Conservation (phyloP, 345 rosid genomes). For the Arabis hirsuta region DNA sequence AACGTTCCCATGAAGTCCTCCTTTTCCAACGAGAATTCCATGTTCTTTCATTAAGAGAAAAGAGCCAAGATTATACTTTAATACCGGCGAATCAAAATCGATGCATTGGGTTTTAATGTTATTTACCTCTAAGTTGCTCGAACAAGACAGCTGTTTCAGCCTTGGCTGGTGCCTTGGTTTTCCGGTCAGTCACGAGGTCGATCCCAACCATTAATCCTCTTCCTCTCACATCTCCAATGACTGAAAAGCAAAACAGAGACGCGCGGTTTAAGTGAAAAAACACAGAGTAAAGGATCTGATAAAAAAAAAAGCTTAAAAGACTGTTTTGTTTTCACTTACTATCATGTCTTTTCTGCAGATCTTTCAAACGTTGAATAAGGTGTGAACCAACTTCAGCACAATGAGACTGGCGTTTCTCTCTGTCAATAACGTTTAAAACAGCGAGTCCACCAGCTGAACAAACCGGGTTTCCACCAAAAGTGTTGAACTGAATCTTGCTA, state of each 20-base stretch:
- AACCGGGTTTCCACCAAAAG: slow-evolving; percentile 97
- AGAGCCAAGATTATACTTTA: background rate
- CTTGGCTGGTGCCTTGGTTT: slow-evolving; percentile 85
- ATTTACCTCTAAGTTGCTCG: slow-evolving; percentile 82
- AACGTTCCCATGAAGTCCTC: slow-evolving; percentile 87
- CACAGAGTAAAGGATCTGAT: slow-evolving; percentile 18
- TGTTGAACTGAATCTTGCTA: slow-evolving; percentile 84
- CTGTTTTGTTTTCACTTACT: slow-evolving; percentile 51
- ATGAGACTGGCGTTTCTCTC: slow-evolving; percentile 86
- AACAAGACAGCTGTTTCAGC: slow-evolving; percentile 76
- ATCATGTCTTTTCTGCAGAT: slow-evolving; percentile 71
- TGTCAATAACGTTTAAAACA: slow-evolving; percentile 85
- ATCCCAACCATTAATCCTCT: slow-evolving; percentile 88
- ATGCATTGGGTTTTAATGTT: slow-evolving; percentile 1
- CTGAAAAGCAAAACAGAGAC: slow-evolving; percentile 46
- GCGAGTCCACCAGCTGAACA: slow-evolving; percentile 98
- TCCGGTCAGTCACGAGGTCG: slow-evolving; percentile 80
- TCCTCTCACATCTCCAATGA: slow-evolving; percentile 93
- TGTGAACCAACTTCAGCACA: slow-evolving; percentile 81
- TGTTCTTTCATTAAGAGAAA: slow-evolving; percentile 54
- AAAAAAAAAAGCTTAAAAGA: background rate
- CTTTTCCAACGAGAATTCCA: slow-evolving; percentile 85
- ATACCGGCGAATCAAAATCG: background rate
- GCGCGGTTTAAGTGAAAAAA: background rate
- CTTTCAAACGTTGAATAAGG: slow-evolving; percentile 68